phyloP scores from a whole-genome alignment of 306 rosid species.

The Pyrus pyrifolia region DNA sequence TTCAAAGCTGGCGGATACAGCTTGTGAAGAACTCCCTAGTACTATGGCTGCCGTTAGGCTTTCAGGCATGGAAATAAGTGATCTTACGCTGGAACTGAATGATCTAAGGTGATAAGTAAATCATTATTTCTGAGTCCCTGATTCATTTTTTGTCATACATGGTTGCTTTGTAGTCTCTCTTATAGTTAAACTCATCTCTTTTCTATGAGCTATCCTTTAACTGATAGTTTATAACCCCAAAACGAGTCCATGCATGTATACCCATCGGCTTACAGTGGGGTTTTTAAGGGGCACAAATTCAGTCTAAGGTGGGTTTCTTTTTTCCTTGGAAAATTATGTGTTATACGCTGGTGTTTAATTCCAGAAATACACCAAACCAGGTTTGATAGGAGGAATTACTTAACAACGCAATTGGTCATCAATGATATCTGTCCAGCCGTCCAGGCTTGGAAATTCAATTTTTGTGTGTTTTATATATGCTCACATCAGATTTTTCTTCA shows the following conservation, averaged over 20 bases:
- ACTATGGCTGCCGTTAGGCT: slow-evolving; percentile 97
- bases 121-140: neutral
- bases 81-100: slow-evolving; percentile 58
- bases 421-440: neutral
- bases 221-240: neutral
- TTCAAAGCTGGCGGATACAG: slow-evolving; percentile 90
- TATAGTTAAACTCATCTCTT: neutral
- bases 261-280: neutral
- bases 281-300: neutral
- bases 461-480: neutral
- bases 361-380: neutral
- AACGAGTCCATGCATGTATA: neutral
- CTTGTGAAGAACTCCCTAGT: slow-evolving; percentile 90
- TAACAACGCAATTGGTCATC: neutral
- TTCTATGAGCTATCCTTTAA: neutral
- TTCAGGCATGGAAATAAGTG: slow-evolving; percentile 96
- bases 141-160: neutral
- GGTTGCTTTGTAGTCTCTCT: neutral
- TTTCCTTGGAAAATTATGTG: neutral
- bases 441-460: neutral
- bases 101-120: slow-evolving; percentile 63
- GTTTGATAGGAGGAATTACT: neutral
- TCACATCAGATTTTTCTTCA: neutral
- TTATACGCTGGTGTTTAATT: neutral
- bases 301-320: neutral